These are phyloP conservation scores for Dactylis glomerata DNA, from an alignment of 176 grass and related monocot species.

Conservation along the genomic window DNA sequence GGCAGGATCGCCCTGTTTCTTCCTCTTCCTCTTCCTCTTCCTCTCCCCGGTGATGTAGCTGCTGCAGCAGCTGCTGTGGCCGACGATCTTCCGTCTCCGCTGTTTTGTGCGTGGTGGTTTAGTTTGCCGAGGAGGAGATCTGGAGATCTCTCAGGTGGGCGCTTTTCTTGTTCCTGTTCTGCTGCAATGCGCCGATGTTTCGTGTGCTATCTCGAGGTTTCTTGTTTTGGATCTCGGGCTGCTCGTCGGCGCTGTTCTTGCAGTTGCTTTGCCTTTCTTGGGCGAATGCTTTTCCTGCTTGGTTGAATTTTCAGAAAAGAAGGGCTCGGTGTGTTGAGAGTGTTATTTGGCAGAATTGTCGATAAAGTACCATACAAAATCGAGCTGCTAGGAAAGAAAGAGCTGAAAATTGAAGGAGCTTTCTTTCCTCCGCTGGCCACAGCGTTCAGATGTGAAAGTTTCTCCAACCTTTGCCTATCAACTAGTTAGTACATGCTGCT, in stretches of 20 bases:
- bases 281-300: neutral
- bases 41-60: slow-evolving; percentile 2
- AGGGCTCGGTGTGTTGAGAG: neutral
- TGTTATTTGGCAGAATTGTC: neutral
- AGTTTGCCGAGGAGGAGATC: neutral
- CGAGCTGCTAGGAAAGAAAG: neutral
- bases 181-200: slow-evolving; percentile 8
- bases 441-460: slow-evolving; percentile 13
- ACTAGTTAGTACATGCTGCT: neutral
- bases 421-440: neutral
- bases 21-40: neutral
- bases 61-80: neutral
- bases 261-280: slow-evolving; percentile 7
- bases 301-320: neutral
- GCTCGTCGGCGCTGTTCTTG: neutral
- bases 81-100: neutral
- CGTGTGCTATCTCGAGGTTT: neutral
- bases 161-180: neutral
- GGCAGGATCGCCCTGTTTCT: neutral
- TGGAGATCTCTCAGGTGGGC: slow-evolving; percentile 15
- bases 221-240: slow-evolving; percentile 23
- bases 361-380: neutral
- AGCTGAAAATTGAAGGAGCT: neutral
- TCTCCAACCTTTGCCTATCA: slow-evolving; percentile 11
- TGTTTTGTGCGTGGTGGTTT: neutral